Evolutionary conservation across 2,329 filamentous ascomycete species (phyloP).

Genomic region (Diaporthe citri): DNA sequence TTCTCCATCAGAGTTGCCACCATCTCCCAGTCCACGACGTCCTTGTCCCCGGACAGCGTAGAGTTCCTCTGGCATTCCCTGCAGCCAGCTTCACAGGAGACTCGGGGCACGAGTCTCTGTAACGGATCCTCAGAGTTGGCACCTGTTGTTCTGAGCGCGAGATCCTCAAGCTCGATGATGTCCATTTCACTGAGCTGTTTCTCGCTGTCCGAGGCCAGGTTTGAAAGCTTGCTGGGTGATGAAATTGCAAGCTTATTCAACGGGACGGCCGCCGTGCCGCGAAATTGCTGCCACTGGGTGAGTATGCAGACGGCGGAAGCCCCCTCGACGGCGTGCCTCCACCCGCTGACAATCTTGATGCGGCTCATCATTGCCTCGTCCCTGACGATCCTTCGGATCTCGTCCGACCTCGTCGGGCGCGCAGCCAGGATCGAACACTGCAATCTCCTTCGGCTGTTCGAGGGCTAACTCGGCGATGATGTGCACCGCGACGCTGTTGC

Average conservation of each 20-base stretch:
- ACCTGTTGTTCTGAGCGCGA: slow-evolving; percentile 27
- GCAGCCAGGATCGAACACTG: slow-evolving; percentile 65
- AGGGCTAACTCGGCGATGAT: slow-evolving; percentile 64
- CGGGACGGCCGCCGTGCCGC: slow-evolving; percentile 45
- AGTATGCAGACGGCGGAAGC: slow-evolving; percentile 63
- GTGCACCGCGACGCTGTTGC: slow-evolving; percentile 67
- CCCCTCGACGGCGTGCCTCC: slow-evolving; percentile 58
- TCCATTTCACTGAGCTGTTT: slow-evolving; percentile 46
- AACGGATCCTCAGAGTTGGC: slow-evolving; percentile 43
- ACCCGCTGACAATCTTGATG: slow-evolving; percentile 55
- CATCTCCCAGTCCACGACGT: slow-evolving; percentile 38
- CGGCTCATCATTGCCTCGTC: slow-evolving; percentile 45
- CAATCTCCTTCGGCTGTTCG: slow-evolving; percentile 62
- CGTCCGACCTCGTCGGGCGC: slow-evolving; percentile 49
- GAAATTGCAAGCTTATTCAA: slow-evolving; percentile 31
- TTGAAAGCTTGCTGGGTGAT: slow-evolving; percentile 4
- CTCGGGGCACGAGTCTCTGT: slow-evolving; percentile 36
- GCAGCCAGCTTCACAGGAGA: slow-evolving; percentile 22
- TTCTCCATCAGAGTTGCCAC: slow-evolving; percentile 39
- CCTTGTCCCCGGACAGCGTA: slow-evolving; percentile 31
- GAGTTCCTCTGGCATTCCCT: slow-evolving; percentile 35
- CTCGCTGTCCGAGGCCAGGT: not conserved
- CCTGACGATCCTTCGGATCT: slow-evolving; percentile 45
- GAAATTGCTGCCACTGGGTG: slow-evolving; percentile 67
- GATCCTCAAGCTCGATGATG: slow-evolving; percentile 46